Percentiles rank a stretch among this genome's conserved stretches.
Evolutionary conservation across 2,329 filamentous ascomycete genomes (phyloP).

Genomic region (Aureobasidium sp.): DNA sequence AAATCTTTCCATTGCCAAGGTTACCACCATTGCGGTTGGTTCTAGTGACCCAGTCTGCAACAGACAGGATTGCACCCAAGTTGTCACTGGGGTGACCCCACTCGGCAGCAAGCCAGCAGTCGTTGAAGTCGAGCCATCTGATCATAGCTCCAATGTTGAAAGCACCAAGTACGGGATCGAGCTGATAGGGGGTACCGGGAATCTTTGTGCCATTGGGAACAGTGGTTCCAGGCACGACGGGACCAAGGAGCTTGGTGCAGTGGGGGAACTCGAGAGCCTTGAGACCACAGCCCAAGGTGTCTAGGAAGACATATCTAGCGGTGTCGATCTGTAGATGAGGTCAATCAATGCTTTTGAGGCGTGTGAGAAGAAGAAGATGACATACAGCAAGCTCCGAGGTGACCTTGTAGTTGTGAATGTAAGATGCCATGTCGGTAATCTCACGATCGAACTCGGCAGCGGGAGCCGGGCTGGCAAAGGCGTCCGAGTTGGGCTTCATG

Average conservation of each 20-base stretch:
- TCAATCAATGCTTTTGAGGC: neutral
- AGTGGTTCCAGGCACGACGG: slow-evolving; percentile 78
- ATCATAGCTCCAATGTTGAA: slow-evolving; percentile 99
- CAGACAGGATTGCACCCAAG: slow-evolving; percentile 89
- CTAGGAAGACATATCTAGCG: slow-evolving; percentile 90
- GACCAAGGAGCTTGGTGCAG: slow-evolving; percentile 89
- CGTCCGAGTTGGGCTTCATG: slow-evolving; percentile 23
- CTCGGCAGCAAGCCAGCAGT: slow-evolving; percentile 98
- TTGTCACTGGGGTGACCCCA: slow-evolving; percentile 99
- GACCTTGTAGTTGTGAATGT: slow-evolving; percentile 86
- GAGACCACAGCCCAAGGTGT: slow-evolving; percentile 92
- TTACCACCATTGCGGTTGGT: slow-evolving; percentile 82
- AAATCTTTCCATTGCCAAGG: slow-evolving; percentile 62
- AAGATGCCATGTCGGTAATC: slow-evolving; percentile 89
- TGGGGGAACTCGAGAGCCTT: slow-evolving; percentile 93
- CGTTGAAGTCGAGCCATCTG: slow-evolving; percentile 99
- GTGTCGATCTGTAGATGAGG: slow-evolving; percentile 67
- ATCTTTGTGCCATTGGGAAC: slow-evolving; percentile 91
- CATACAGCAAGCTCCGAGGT: slow-evolving; percentile 87
- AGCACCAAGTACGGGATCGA: slow-evolving; percentile 89
- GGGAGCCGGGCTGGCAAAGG: slow-evolving; percentile 21
- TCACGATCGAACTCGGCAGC: slow-evolving; percentile 65
- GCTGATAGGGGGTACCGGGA: slow-evolving; percentile 83
- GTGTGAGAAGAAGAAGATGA: neutral
- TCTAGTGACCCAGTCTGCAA: slow-evolving; percentile 94